phyloP scores from a whole-genome alignment of 164 flowering plant species.

The Cinnamomum micranthum region DNA sequence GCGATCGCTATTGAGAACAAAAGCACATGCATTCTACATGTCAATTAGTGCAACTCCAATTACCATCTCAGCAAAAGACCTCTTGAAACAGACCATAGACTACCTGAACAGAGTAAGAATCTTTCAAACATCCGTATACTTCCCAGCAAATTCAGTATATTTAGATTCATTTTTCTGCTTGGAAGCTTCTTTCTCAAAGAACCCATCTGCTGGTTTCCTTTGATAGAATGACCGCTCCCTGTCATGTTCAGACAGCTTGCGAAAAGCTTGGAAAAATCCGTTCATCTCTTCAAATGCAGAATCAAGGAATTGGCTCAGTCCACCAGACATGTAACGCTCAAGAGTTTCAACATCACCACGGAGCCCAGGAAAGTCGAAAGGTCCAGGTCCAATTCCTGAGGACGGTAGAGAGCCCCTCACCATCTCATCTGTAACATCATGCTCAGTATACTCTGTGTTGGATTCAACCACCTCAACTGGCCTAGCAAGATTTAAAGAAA shows the following conservation, averaged over 20 bases:
- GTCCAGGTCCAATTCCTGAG: constrained; percentile 26
- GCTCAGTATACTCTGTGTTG: constrained; percentile 80
- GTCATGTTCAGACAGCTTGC: constrained; percentile 27
- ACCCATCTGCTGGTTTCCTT: constrained; percentile 44
- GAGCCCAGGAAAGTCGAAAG: constrained; percentile 70
- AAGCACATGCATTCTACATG: no score
- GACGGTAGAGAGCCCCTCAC: constrained; percentile 31
- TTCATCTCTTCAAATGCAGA: constrained; percentile 75
- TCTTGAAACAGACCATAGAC: no score
- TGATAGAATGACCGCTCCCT: constrained; percentile 32
- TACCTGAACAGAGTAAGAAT: neutral
- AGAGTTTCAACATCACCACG: constrained; percentile 67
- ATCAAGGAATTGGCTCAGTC: constrained; percentile 54
- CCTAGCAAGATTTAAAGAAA: constrained; percentile 28
- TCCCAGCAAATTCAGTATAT: constrained; percentile 51
- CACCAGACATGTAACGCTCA: constrained; percentile 45
- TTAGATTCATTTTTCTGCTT: constrained; percentile 30
- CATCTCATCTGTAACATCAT: constrained; percentile 66
- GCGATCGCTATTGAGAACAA: no score
- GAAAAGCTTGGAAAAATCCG: constrained; percentile 43
- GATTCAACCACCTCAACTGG: constrained; percentile 75
- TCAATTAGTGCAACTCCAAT: no score
- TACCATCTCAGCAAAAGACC: no score
- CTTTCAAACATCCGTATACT: constrained; percentile 70
- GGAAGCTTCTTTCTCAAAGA: constrained; percentile 22